Evolutionary conservation across 2,329 filamentous ascomycete genomes (phyloP), one percentile per base, ranked within the genome.

Genomic region (Ceratocystis ficicola): DNA sequence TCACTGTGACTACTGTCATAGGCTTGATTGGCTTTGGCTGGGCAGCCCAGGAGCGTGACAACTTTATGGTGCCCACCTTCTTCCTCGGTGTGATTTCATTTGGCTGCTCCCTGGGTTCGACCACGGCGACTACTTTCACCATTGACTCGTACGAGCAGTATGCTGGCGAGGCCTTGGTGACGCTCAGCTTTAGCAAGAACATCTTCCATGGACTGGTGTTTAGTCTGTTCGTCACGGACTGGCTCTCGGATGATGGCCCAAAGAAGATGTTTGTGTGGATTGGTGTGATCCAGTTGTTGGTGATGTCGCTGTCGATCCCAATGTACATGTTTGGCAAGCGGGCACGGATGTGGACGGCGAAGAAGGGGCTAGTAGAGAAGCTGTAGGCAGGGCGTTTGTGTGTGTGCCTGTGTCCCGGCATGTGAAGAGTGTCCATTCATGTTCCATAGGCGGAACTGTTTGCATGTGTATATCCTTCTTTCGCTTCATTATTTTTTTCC

Each of bases 21-120:
- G 94, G 94, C 0, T 81, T 97, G 17, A 95, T 96, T 86, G 93
- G 91, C 1, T 97, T 94, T 72, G 93, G 93, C n/a, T 97, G 93
- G 94, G 91, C 88, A 8, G 90, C 88, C 0, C 75, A 90, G 69
- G 81, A 86, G 66, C 79, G 80, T 28, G 85, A 96, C 71, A 79
- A 81, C 25, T 97, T 89, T 89, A 95, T 96, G 64, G 89, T 96
- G 0, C 94, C 94, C 0, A 96, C 93, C 0, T 74, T 95, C 3
- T 96, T 97, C 77, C 96, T 97, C 70, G 93, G 93, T 5, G 75
- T 96, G 61, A 86, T 96, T 41, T 94, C 89, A 0, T 96, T 97
- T 72, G 94, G 93, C 0, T 96, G 93, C 76, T 89, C 88, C 2
- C 80, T 97, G 1, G 93, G 90, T 0, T 91, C 87, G 32, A 96